A percentile compares a stretch with the other conserved stretches of the same genome.
Conservation (phyloP, 805 yeast species). For the Saturnispora silvae region DNA sequence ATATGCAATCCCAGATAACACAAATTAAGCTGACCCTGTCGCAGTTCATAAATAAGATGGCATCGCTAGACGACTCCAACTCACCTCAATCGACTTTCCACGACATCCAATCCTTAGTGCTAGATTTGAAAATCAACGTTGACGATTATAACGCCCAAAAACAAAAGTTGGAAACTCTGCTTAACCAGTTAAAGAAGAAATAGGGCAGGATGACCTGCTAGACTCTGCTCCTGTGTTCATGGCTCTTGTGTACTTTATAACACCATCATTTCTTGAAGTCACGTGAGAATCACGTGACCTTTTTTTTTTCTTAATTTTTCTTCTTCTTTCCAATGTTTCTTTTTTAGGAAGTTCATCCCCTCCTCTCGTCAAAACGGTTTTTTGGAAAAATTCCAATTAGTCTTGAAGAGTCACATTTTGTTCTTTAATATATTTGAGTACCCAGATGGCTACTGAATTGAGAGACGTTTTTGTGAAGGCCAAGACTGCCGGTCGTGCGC, state of each 20-base stretch:
- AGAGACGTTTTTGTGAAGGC: slow-evolving; percentile 28
- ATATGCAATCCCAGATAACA: slow-evolving; percentile 22
- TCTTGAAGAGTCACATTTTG: too few species aligned
- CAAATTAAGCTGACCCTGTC: slow-evolving; percentile 32
- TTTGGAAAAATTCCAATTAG: too few species aligned
- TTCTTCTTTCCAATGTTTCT: too few species aligned
- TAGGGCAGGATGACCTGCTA: too few species aligned
- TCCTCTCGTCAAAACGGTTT: not conserved
- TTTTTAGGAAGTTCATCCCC: not conserved
- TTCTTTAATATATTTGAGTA: too few species aligned
- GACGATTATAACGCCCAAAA: slow-evolving; percentile 2
- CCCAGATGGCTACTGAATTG: slow-evolving; percentile 23
- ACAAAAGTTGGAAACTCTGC: too few species aligned
- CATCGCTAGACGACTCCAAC: slow-evolving; percentile 35
- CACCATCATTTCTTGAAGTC: too few species aligned
- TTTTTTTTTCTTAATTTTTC: too few species aligned
- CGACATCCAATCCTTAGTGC: slow-evolving; percentile 28
- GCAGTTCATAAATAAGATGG: slow-evolving; percentile 25
- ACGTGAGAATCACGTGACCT: too few species aligned
- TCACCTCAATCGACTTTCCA: slow-evolving; percentile 32
- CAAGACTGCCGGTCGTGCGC: slow-evolving; percentile 49
- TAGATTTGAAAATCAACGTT: slow-evolving; percentile 33
- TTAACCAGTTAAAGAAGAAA: not conserved
- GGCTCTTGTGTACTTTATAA: too few species aligned
- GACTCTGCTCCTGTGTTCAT: too few species aligned